Evolutionary conservation across 108 stramenopile species (phyloP).

Genomic region (Aurantiochytrium sp.): DNA sequence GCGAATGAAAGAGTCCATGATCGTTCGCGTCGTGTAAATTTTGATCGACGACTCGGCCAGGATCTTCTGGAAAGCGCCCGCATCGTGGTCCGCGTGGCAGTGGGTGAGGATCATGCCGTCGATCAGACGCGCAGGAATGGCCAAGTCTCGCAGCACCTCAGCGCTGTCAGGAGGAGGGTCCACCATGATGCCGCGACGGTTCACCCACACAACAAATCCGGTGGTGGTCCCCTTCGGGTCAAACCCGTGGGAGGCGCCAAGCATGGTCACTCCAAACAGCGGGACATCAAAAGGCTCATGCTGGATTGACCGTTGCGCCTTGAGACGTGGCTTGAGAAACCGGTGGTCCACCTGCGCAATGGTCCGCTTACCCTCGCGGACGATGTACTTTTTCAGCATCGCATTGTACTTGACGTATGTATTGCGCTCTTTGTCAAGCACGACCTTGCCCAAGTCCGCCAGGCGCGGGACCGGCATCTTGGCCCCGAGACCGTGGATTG

Average conservation of each 20-base stretch:
- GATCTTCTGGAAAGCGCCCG: slow-evolving; percentile 48
- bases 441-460: neutral
- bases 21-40: slow-evolving; percentile 45
- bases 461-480: neutral
- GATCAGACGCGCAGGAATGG: slow-evolving; percentile 39
- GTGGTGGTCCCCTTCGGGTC: slow-evolving; percentile 33
- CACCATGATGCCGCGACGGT: slow-evolving; percentile 33
- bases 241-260: slow-evolving; percentile 37
- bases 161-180: slow-evolving; percentile 37
- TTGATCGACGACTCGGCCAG: slow-evolving; percentile 31
- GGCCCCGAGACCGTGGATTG: too few species aligned
- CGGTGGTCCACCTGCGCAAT: slow-evolving; percentile 1
- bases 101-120: slow-evolving; percentile 47
- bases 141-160: slow-evolving; percentile 30
- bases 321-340: neutral
- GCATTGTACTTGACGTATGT: neutral
- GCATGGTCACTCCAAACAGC: slow-evolving; percentile 35
- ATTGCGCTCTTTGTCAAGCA: neutral
- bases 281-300: slow-evolving; percentile 30
- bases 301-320: neutral
- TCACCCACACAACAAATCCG: slow-evolving; percentile 35
- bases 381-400: neutral
- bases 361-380: slow-evolving; percentile 26
- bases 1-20: slow-evolving; percentile 66
- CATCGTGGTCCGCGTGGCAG: slow-evolving; percentile 52